Evolutionary conservation across 768 basidiomycete genomes (phyloP).

Genomic region (Amanita rubescens): DNA sequence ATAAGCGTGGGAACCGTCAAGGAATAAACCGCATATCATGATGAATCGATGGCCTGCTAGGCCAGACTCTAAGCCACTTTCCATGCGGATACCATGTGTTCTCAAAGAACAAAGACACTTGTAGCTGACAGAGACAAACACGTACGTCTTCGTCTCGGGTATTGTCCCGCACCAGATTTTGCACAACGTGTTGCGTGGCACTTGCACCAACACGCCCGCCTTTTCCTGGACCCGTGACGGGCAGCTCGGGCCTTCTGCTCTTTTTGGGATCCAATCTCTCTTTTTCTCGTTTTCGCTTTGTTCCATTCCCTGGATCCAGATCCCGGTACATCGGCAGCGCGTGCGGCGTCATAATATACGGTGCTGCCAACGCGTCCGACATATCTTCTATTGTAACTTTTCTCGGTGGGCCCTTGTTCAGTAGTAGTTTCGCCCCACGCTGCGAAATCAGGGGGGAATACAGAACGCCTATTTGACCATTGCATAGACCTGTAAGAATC

Average conservation of each 20-base stretch:
- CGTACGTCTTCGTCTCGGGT: conserved; percentile 93
- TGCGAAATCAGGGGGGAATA: conserved; percentile 89
- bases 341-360: conserved; percentile 89
- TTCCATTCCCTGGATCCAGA: conserved; percentile 60
- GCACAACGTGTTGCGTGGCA: conserved; percentile 95
- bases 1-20: conserved; percentile 9
- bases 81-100: conserved; percentile 10
- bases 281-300: conserved; percentile 86
- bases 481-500: conserved; percentile 85
- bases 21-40: conserved; percentile 10
- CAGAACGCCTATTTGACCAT: conserved; percentile 80
- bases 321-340: conserved; percentile 91
- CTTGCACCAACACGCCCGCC: conserved; percentile 95
- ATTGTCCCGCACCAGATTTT: conserved; percentile 87
- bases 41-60: not conserved
- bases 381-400: conserved; percentile 83
- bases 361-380: conserved; percentile 77
- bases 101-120: conserved; percentile 4
- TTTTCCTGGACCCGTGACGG: conserved; percentile 86
- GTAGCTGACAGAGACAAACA: conserved; percentile 24
- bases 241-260: conserved; percentile 87
- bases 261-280: conserved; percentile 85
- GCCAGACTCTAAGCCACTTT: conserved; percentile 2
- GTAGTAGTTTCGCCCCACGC: conserved; percentile 86
- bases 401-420: conserved; percentile 81